A percentile compares a stretch with the other conserved stretches of the same genome.
Conservation (phyloP, 805 yeast genomes). For the Lipomyces sp. region DNA sequence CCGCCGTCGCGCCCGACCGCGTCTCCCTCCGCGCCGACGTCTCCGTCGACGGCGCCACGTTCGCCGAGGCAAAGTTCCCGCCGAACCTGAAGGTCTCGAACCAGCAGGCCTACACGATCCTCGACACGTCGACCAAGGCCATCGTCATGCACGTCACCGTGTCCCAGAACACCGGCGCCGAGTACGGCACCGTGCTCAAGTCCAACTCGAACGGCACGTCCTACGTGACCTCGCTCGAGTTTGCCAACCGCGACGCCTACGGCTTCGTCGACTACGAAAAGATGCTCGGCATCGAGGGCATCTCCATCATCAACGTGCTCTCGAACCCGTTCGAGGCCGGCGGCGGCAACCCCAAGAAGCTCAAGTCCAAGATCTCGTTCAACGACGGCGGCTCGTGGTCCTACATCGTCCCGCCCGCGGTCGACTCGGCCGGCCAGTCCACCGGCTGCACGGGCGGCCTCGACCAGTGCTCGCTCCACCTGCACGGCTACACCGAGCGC, state of each 20-base stretch:
- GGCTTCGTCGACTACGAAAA: slow-evolving; percentile 91
- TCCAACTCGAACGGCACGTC: slow-evolving; percentile 91
- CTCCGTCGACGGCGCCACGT: slow-evolving; percentile 70
- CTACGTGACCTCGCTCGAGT: slow-evolving; percentile 61
- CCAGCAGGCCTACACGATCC: slow-evolving; percentile 72
- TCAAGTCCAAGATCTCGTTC: slow-evolving; percentile 73
- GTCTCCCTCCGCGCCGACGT: slow-evolving; percentile 63
- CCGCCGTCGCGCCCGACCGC: slow-evolving; percentile 50
- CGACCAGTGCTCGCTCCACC: slow-evolving; percentile 69
- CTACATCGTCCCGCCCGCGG: slow-evolving; percentile 63
- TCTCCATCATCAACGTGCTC: slow-evolving; percentile 70
- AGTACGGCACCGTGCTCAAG: slow-evolving; percentile 77
- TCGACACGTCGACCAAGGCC: slow-evolving; percentile 68
- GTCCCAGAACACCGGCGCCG: slow-evolving; percentile 46
- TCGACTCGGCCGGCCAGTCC: slow-evolving; percentile 57
- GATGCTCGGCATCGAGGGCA: slow-evolving; percentile 80
- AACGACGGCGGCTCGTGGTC: slow-evolving; percentile 92
- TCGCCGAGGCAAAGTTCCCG: slow-evolving; percentile 81
- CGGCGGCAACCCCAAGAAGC: slow-evolving; percentile 49
- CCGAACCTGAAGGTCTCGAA: slow-evolving; percentile 54
- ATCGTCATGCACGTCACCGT: slow-evolving; percentile 83
- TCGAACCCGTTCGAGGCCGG: slow-evolving; percentile 49
- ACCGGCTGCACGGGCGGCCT: slow-evolving; percentile 52
- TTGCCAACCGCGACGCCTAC: slow-evolving; percentile 66
- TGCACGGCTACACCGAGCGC: slow-evolving; percentile 90